Conservation (phyloP, 2,329 filamentous ascomycete species). For the Ophiostoma piceae region DNA sequence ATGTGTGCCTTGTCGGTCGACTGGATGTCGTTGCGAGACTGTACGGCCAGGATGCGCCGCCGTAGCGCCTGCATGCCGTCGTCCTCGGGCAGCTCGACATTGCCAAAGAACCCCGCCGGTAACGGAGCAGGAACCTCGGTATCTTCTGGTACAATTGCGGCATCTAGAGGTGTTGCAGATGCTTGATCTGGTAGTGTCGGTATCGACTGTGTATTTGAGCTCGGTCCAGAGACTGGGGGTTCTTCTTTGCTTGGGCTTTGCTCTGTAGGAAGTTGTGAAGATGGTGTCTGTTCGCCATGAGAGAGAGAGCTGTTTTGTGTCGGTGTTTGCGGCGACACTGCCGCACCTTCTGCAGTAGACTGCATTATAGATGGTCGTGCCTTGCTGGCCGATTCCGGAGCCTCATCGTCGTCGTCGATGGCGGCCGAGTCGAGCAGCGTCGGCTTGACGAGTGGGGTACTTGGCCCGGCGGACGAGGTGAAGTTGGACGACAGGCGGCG, state of each 20-base stretch:
- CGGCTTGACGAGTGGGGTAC: constrained; percentile 32
- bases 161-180: neutral
- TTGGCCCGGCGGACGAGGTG: constrained; percentile 31
- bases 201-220: neutral
- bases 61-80: constrained; percentile 70
- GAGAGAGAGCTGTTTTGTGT: neutral
- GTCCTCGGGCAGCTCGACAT: constrained; percentile 58
- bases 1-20: constrained; percentile 62
- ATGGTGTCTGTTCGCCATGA: neutral
- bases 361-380: neutral
- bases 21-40: constrained; percentile 53
- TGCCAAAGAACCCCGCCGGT: constrained; percentile 29
- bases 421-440: constrained; percentile 20
- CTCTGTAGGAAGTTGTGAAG: neutral
- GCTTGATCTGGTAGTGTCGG: constrained; percentile 1
- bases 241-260: neutral
- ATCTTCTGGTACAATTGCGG: neutral
- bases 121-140: constrained; percentile 4
- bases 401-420: constrained; percentile 27
- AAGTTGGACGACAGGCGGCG: constrained; percentile 52
- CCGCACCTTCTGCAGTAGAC: neutral
- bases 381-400: constrained; percentile 26
- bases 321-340: neutral
- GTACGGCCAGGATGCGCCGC: constrained; percentile 62
- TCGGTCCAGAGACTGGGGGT: neutral